Conservation (phyloP, 108 stramenopile genomes). For the Cafeteria roenbergensis region DNA sequence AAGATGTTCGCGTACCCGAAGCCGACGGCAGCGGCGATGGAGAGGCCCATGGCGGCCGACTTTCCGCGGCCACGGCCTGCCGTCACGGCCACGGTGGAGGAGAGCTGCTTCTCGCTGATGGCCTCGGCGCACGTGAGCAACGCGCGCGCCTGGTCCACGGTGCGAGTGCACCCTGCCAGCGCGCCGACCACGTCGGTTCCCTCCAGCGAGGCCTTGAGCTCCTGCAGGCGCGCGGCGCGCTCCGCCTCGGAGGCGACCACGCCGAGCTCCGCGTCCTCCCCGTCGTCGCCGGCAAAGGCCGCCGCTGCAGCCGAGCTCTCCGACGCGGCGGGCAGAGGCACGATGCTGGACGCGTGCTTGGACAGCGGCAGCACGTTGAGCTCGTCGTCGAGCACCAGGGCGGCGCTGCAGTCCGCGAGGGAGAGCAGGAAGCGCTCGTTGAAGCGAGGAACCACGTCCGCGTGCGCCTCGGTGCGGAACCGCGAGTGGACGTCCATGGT, state of each 20-base stretch:
- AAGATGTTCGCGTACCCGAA: constrained; percentile 79
- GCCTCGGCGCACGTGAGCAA: constrained; percentile 82
- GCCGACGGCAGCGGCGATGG: constrained; percentile 83
- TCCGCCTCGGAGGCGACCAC: constrained; percentile 29
- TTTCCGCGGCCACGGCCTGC: constrained; percentile 88
- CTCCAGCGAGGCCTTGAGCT: constrained; percentile 66
- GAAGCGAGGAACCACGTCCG: constrained; percentile 78
- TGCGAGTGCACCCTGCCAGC: constrained; percentile 73
- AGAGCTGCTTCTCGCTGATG: constrained; percentile 57
- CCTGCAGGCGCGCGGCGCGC: constrained; percentile 51
- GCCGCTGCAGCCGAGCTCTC: too few relatives aligned
- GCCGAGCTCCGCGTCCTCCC: constrained; percentile 4
- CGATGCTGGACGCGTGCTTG: constrained; percentile 21
- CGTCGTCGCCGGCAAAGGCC: constrained; percentile 14
- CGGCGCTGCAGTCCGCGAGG: constrained; percentile 65
- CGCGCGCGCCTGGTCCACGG: constrained; percentile 85
- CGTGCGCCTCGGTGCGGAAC: constrained; percentile 68
- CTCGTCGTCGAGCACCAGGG: constrained; percentile 93
- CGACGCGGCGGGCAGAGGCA: constrained; percentile 18
- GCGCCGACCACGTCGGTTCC: constrained; percentile 82
- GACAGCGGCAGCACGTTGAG: constrained; percentile 88
- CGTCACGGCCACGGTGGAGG: constrained; percentile 35
- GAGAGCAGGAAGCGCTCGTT: constrained; percentile 96
- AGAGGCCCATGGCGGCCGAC: constrained; percentile 90
- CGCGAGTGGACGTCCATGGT: constrained; percentile 94